Evolutionary conservation across 140 eudicot species (phyloP), one percentile per base, ranked within the genome.

Genomic region (Anethum foeniculum): DNA sequence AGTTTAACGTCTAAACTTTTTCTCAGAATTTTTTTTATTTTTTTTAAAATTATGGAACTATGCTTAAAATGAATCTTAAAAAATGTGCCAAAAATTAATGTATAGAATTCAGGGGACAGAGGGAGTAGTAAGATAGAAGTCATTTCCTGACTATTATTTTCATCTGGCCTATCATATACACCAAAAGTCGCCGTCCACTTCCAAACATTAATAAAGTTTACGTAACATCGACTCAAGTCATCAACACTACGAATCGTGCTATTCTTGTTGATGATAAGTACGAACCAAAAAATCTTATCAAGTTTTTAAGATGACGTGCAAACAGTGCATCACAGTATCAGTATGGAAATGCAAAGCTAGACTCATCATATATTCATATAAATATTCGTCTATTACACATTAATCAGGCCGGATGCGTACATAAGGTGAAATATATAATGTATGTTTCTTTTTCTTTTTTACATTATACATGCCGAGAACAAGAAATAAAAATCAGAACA

Each of bases 401-500:
- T 65, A 27, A 65, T 39, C 67, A 16, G 34, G 67, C 82, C 82
- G 65, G 48, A 47, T 79, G 9, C 18, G 48, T 67, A 62, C 32
- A 65, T 3, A 41, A 47, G 30, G 71, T 79, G 21, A 41, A 25
- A 65, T 79, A 51, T 65, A 62, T 28, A 62, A 43, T 16, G 39
- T 7, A 64, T 44, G 52, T 13, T 32, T 15, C 44, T 79, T 38
- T 23, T 54, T 77, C 49, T 76, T 84, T 34, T 77, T 73, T 85
- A 87, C 88, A 82, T 28, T 80, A 78, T 83, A 86, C 87, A 82
- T 47, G 64, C 48, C 15, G 25, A 27, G 34, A 75, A 36, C 79
- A 28, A 14, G 78, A 72, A 15, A 25, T 41, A 0, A 69, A 9
- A 43, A n/a, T 92, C 86, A 92, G 81, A 92, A 92, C 68, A 88